Percentiles rank a stretch among this genome's conserved stretches.
phyloP scores from a whole-genome alignment of 768 basidiomycete genomes.

The Amanita subjunquillea region DNA sequence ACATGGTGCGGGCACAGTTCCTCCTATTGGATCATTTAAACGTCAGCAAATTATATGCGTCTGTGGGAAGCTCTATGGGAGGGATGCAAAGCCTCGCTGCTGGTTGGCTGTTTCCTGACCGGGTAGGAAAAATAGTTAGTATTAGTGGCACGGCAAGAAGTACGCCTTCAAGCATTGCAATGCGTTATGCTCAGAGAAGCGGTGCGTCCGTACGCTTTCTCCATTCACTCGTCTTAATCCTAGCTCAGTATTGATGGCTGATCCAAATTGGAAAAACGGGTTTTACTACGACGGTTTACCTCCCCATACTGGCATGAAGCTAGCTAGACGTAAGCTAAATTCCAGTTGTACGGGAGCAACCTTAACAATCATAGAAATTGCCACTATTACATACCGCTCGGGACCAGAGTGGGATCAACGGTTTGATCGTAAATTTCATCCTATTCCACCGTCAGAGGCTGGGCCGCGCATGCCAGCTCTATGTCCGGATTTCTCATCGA shows the following conservation, averaged over 20 bases:
- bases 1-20: constrained; percentile 96
- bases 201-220: constrained; percentile 39
- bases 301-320: constrained; percentile 97
- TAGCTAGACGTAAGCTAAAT: constrained; percentile 69
- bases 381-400: constrained; percentile 97
- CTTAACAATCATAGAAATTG: constrained; percentile 63
- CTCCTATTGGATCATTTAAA: constrained; percentile 74
- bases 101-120: constrained; percentile 84
- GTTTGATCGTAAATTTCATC: constrained; percentile 74
- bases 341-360: not conserved
- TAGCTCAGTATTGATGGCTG: constrained; percentile 86
- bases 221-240: not conserved
- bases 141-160: constrained; percentile 94
- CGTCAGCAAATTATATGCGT: constrained; percentile 81
- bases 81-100: constrained; percentile 96
- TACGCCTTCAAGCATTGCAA: constrained; percentile 85
- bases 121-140: constrained; percentile 84
- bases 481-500: constrained; percentile 96
- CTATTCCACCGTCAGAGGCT: constrained; percentile 24
- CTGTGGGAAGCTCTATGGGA: constrained; percentile 94
- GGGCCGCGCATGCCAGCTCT: constrained; percentile 54
- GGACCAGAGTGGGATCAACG: constrained; percentile 99
- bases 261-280: constrained; percentile 98
- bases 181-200: constrained; percentile 94
- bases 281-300: constrained; percentile 96